Evolutionary conservation across 2,329 filamentous ascomycete species (phyloP), one percentile per base, ranked within the genome.

Genomic region (Truncatella angustata): DNA sequence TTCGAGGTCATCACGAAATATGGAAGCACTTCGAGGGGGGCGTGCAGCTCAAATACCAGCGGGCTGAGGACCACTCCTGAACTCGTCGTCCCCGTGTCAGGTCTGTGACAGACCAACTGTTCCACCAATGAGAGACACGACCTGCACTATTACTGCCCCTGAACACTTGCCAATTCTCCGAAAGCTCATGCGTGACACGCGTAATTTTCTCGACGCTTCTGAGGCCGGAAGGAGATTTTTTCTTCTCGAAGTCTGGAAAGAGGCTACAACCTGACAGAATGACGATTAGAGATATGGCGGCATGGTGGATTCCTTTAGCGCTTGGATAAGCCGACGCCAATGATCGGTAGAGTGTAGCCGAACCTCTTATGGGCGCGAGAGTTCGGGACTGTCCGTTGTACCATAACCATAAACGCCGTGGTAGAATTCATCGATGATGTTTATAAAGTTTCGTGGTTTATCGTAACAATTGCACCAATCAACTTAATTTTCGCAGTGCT

Each of bases 301-400:
- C 28, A 7, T 9, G 7, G 28, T 32, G 28, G 28, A 44, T 24
- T 23, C 12, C 21, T 12, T 28, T 24, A 23, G 40, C 40, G 40
- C 21, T 44, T 44, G 24, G 10, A n/a, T n/a, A n/a, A n/a, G n/a
- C n/a, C n/a, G n/a, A 47, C 16, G 26, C 44, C 44, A 28, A 47
- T 18, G 28, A 47, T 47, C 44, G 44, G 44, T 21, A 23, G n/a
- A 23, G 24, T 44, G 23, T 16, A 14, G 9, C 40, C 40, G 40
- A 44, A 28, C 5, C 24, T 26, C 40, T n/a, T 20, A 44, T 11
- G 24, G 40, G 21, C 24, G 21, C 24, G 12, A 21, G 18, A 18
- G 14, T 28, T 23, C 23, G 40, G 21, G 21, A 16, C n/a, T 24
- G 24, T 7, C 40, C 40, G 40, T n/a, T n/a, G n/a, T n/a, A n/a